Conservation (phyloP, 1,284 basidiomycete species). For the Naganishia sp. region DNA sequence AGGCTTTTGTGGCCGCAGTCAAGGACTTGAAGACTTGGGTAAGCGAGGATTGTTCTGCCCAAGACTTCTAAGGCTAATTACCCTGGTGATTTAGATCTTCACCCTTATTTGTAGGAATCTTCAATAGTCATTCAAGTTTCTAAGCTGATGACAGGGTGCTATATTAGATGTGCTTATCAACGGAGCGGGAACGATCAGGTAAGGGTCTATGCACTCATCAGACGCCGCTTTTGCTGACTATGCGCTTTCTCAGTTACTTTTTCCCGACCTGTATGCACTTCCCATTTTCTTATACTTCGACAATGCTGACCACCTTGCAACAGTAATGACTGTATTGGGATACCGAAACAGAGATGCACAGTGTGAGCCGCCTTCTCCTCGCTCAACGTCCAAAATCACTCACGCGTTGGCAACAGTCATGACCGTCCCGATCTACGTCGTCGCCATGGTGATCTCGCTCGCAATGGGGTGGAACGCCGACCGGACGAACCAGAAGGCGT, state of each 20-base stretch:
- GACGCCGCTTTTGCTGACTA: no score
- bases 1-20: conserved; percentile 43
- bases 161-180: conserved; percentile 44
- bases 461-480: conserved; percentile 48
- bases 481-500: conserved; percentile 49
- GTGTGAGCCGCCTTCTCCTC: conserved; percentile 38
- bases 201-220: no score
- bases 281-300: not conserved
- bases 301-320: not conserved
- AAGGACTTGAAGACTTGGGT: conserved; percentile 49
- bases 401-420: conserved; percentile 39
- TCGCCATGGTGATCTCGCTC: conserved; percentile 50
- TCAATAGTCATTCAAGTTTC: conserved; percentile 34
- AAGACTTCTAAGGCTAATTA: not conserved
- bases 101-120: not conserved
- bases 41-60: conserved; percentile 5
- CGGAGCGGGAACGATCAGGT: conserved; percentile 49
- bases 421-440: conserved; percentile 55
- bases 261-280: conserved; percentile 48
- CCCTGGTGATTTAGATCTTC: not conserved
- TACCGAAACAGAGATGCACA: conserved; percentile 48
- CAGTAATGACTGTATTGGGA: conserved; percentile 37
- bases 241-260: conserved; percentile 42
- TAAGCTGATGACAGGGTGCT: conserved; percentile 35
- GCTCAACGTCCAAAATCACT: not conserved